Conservation (phyloP, 1,284 basidiomycete genomes). For the Sanghuangporus weigelae region DNA sequence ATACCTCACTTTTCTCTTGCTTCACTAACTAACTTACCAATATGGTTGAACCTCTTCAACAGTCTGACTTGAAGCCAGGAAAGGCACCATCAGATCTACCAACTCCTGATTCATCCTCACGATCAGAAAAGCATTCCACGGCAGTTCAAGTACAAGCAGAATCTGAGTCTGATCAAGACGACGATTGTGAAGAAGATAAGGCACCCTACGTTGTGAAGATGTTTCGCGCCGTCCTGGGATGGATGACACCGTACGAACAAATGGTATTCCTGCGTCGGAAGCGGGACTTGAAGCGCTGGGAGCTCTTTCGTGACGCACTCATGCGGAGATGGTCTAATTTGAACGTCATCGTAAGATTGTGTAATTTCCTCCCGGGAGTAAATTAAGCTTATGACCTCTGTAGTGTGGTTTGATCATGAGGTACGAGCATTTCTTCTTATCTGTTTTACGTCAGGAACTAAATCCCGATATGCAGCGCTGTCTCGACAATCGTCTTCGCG, state of each 20-base stretch:
- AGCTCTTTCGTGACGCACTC: conserved; percentile 8
- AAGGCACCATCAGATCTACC: too few relatives aligned
- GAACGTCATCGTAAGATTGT: conserved; percentile 12
- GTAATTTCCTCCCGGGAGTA: neutral
- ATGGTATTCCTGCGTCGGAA: conserved; percentile 3
- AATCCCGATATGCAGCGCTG: neutral
- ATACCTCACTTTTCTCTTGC: too few relatives aligned
- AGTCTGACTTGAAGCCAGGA: too few relatives aligned
- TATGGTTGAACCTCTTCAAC: too few relatives aligned
- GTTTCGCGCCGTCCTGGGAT: conserved; percentile 2
- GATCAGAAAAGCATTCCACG: neutral
- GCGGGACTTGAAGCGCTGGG: conserved; percentile 7
- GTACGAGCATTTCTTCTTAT: neutral
- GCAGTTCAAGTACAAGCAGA: neutral
- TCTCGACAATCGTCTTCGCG: conserved; percentile 12
- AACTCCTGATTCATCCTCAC: too few relatives aligned
- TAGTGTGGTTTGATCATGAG: conserved; percentile 17
- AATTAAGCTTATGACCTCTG: neutral
- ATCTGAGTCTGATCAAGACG: neutral
- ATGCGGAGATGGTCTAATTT: conserved; percentile 13
- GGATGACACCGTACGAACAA: conserved; percentile 15
- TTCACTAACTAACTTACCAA: too few relatives aligned
- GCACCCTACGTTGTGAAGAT: neutral
- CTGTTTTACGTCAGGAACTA: neutral
- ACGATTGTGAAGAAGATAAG: neutral